Conservation (phyloP, 2,329 filamentous ascomycete species). For the Corynespora cassiicola region DNA sequence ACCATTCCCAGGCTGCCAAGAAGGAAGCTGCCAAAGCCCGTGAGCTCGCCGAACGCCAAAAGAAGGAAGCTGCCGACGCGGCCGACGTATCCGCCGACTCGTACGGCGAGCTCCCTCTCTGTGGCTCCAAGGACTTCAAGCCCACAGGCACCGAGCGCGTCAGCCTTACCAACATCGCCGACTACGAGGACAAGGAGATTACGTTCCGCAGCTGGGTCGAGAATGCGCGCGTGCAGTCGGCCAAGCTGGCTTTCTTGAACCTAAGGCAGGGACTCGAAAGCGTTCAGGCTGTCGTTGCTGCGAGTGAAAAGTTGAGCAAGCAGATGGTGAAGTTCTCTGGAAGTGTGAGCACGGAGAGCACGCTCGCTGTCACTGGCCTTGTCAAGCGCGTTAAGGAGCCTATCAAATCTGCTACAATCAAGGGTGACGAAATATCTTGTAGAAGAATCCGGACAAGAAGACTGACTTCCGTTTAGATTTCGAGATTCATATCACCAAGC, state of each 20-base stretch:
- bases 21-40: constrained; percentile 47
- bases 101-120: constrained; percentile 75
- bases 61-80: constrained; percentile 70
- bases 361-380: constrained; percentile 78
- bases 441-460: too few relatives aligned
- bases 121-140: constrained; percentile 59
- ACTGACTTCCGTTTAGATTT: too few relatives aligned
- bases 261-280: constrained; percentile 77
- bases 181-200: constrained; percentile 57
- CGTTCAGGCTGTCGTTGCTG: constrained; percentile 80
- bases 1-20: constrained; percentile 43
- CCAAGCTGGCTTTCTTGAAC: constrained; percentile 91
- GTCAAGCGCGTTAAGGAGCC: constrained; percentile 85
- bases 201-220: constrained; percentile 82
- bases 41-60: constrained; percentile 58
- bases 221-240: constrained; percentile 85
- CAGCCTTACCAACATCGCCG: constrained; percentile 58
- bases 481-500: constrained; percentile 88
- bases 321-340: constrained; percentile 96
- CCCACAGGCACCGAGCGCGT: constrained; percentile 63
- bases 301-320: constrained; percentile 68
- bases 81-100: constrained; percentile 74
- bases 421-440: too few relatives aligned
- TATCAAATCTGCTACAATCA: constrained; percentile 85
- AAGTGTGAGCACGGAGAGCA: constrained; percentile 78